Evolutionary conservation across 805 yeast genomes (phyloP).

Genomic region (Candida hungchunana): DNA sequence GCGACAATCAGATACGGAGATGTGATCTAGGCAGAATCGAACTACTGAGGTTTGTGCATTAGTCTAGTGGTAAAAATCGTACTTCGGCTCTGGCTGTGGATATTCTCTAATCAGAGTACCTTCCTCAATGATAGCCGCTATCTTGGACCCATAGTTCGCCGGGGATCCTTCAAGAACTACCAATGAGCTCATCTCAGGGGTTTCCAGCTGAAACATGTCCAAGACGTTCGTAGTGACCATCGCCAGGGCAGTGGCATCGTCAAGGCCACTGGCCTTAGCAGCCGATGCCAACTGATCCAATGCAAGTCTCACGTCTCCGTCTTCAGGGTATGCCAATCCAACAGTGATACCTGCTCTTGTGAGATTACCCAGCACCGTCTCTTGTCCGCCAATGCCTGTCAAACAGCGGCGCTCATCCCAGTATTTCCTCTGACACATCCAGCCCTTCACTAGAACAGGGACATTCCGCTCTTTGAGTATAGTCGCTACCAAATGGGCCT

Average conservation of each 20-base stretch:
- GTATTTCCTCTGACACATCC: constrained; percentile 10
- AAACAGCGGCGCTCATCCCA: constrained; percentile 11
- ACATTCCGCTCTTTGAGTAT: constrained; percentile 2
- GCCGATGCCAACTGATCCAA: constrained; percentile 6
- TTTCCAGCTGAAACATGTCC: constrained; percentile 3
- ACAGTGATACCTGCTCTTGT: constrained; percentile 4
- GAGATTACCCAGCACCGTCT: constrained; percentile 5
- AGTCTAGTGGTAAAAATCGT: constrained; percentile 2
- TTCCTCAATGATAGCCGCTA: constrained; percentile 5
- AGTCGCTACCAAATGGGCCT: constrained; percentile 5
- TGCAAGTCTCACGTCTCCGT: constrained; percentile 7
- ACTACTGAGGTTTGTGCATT: not conserved
- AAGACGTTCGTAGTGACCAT: constrained; percentile 5
- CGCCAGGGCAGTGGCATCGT: not conserved
- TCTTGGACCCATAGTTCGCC: constrained; percentile 5
- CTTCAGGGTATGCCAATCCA: constrained; percentile 8
- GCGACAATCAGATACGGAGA: not conserved
- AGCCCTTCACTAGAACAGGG: constrained; percentile 6
- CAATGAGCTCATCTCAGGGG: not conserved
- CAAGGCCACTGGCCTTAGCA: constrained; percentile 1
- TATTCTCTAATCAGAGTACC: constrained; percentile 5
- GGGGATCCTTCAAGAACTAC: constrained; percentile 9
- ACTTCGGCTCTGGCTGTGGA: constrained; percentile 6
- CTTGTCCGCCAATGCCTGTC: constrained; percentile 10
- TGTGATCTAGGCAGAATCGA: not conserved